Base-by-base conservation (phyloP, 139 green algal species). In the Ettlia oleoabundans region DNA sequence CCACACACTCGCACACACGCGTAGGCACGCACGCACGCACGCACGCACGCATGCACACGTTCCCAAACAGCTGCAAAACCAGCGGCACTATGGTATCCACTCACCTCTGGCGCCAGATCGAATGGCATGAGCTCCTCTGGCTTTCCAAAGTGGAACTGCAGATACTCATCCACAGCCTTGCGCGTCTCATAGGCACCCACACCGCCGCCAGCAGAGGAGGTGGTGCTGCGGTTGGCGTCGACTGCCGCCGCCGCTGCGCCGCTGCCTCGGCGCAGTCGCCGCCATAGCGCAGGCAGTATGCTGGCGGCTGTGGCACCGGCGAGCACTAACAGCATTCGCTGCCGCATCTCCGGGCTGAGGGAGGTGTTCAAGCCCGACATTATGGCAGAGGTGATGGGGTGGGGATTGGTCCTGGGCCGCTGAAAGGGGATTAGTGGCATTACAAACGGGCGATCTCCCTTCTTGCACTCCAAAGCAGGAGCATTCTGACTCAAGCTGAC, bases 81-180 rank as follows among this genome's bases (percentile, higher is more conserved):
- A 32, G 55, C 21, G 55, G 18, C 55, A 28, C 55, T 28, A n/a
- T 5, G 21, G 18, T 15, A 65, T 63, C 28, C 15, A 7, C 52
- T 18, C 28, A 88, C 84, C 86, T 80, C 78, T 5, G 82, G 86
- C 1, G 67, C 72, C 22, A 55, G 32, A 5, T 42, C 40, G 77
- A 86, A 88, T 0, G 84, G 87, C 61, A 91, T 35, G 26, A 89
- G 32, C 30, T 90, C 86, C 42, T 88, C 63, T 37, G 35, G 43
- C 8, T 30, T 35, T 13, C 79, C 84, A 40, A 78, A 92, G 70
- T 90, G 86, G 58, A 92, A 92, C 72, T 86, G 80, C 30, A 92
- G 43, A 55, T 88, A 89, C 76, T 90, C 83, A 71, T 92, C 80
- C 61, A 92, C 86, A 32, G 88, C 86, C 69, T 72, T 84, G 35